These are phyloP conservation scores for Xylariaceae sp. DNA, from an alignment of 2,329 filamentous ascomycete species.

Conservation along the genomic window DNA sequence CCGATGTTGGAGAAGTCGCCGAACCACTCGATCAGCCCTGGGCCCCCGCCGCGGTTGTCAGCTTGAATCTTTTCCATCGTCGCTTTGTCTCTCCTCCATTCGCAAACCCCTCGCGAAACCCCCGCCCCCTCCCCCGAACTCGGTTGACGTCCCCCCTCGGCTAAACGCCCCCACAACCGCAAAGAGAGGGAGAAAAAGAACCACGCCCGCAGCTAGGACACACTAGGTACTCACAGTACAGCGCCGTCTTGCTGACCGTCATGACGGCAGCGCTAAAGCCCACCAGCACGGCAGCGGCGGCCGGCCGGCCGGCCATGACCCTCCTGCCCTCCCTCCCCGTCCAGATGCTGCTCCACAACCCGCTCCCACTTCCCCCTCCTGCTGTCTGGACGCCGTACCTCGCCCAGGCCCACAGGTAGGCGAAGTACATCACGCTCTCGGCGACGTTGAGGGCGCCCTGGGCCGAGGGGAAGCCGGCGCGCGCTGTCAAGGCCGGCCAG, in stretches of 20 bases:
- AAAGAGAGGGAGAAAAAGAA: conserved; percentile 1
- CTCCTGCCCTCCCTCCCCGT: conserved; percentile 10
- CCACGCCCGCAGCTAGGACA: too few relatives aligned
- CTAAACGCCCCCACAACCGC: background rate
- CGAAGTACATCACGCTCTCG: conserved; percentile 57
- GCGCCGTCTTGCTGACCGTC: conserved; percentile 54
- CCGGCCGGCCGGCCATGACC: conserved; percentile 33
- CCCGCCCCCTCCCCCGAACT: background rate
- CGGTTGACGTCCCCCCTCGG: background rate
- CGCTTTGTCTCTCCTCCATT: background rate
- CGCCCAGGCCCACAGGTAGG: conserved; percentile 41
- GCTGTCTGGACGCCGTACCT: conserved; percentile 9
- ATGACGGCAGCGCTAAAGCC: conserved; percentile 49
- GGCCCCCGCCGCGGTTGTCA: too few relatives aligned
- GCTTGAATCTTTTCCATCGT: too few relatives aligned
- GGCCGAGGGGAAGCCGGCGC: conserved; percentile 69
- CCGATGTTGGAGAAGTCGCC: conserved; percentile 50
- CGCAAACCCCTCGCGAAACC: too few relatives aligned
- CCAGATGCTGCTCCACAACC: too few relatives aligned
- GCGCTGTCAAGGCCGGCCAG: conserved; percentile 58
- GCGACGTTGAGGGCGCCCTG: conserved; percentile 63
- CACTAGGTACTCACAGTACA: conserved; percentile 46
- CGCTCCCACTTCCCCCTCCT: conserved; percentile 10
- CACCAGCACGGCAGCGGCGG: conserved; percentile 37
- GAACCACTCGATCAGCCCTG: conserved; percentile 50